A percentile compares a stretch with the other conserved stretches of the same genome.
Conservation (phyloP, 1,139 yeast species). For the Pichia cactophila region DNA sequence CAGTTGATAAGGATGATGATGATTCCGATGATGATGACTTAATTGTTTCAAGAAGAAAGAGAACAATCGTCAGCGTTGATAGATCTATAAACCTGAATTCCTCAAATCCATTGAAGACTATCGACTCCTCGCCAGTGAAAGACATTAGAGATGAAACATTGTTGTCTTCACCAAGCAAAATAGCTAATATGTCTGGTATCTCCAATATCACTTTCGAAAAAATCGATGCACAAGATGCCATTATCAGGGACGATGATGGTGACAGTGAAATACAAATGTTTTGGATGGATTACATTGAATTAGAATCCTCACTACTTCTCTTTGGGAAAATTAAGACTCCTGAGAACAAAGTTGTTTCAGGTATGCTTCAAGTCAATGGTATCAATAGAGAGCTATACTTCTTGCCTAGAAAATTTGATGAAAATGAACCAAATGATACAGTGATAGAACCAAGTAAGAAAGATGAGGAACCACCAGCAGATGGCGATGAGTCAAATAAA, state of each 20-base stretch:
- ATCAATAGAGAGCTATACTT: constrained; percentile 67
- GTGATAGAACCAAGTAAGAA: constrained; percentile 27
- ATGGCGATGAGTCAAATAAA: constrained; percentile 17
- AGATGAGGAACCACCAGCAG: constrained; percentile 10
- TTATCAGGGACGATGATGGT: constrained; percentile 33
- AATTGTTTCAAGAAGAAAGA: constrained; percentile 42
- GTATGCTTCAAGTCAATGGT: constrained; percentile 70
- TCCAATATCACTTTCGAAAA: constrained; percentile 32
- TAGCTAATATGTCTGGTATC: constrained; percentile 16
- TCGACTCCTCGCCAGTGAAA: constrained; percentile 24
- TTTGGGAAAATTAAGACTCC: constrained; percentile 72
- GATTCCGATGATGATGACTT: constrained; percentile 30
- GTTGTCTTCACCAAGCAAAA: constrained; percentile 23
- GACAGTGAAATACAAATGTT: constrained; percentile 49
- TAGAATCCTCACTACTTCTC: constrained; percentile 60
- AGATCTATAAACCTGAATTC: constrained; percentile 26
- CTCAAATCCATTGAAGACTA: constrained; percentile 14
- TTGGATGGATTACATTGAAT: constrained; percentile 87
- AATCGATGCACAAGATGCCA: constrained; percentile 39
- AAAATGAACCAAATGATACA: constrained; percentile 34
- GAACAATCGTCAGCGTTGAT: constrained; percentile 32
- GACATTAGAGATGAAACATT: constrained; percentile 7
- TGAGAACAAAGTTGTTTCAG: constrained; percentile 58
- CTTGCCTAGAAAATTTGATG: constrained; percentile 51
- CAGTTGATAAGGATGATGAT: constrained; percentile 18